A percentile compares a stretch with the other conserved stretches of the same genome.
Conservation (phyloP, 2,329 filamentous ascomycete species). For the Aureobasidium sp. region DNA sequence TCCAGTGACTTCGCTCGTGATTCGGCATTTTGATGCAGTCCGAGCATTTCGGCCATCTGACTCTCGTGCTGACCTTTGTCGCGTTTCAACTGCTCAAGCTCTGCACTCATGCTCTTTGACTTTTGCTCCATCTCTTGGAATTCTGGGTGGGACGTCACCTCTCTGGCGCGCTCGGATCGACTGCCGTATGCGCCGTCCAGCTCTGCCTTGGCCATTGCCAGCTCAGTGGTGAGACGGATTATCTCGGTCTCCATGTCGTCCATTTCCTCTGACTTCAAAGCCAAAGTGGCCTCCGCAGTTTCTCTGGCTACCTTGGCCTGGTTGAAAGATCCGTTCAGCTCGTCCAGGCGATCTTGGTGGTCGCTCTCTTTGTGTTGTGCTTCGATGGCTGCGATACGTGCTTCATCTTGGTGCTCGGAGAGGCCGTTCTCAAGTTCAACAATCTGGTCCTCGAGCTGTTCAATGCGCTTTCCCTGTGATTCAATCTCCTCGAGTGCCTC, state of each 20-base stretch:
- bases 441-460: constrained; percentile 20
- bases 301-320: constrained; percentile 16
- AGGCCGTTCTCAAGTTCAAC: constrained; percentile 26
- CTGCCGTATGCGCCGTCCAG: constrained; percentile 89
- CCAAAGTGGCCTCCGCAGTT: constrained; percentile 18
- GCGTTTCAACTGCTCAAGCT: constrained; percentile 35
- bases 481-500: constrained; percentile 24
- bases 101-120: constrained; percentile 25
- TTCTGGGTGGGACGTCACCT: constrained; percentile 48
- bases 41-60: constrained; percentile 35
- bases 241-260: constrained; percentile 51
- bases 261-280: constrained; percentile 24
- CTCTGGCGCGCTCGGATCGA: constrained; percentile 58
- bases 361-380: constrained; percentile 28
- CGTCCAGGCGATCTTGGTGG: constrained; percentile 15
- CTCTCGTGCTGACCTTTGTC: constrained; percentile 23
- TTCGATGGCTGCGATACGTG: constrained; percentile 28
- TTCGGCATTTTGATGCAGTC: constrained; percentile 27
- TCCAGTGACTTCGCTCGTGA: constrained; percentile 14
- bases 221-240: constrained; percentile 61
- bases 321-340: constrained; percentile 15
- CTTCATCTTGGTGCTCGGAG: constrained; percentile 24
- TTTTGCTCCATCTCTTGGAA: constrained; percentile 36
- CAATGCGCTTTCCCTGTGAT: constrained; percentile 21
- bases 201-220: constrained; percentile 85